Evolutionary conservation across 306 rosid species (phyloP).

Genomic region (Crotalaria pallida): DNA sequence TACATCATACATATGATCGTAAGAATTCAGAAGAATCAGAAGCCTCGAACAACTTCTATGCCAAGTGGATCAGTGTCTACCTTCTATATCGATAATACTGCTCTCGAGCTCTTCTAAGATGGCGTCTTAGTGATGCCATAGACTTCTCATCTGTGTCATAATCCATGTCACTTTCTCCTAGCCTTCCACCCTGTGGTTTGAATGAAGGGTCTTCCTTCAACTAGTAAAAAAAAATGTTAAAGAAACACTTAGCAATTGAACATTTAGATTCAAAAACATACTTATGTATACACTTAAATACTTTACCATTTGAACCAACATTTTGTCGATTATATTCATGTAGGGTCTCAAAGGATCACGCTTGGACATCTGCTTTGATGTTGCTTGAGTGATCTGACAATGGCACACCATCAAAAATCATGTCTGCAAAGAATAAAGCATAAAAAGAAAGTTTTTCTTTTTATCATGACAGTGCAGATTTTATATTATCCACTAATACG

Average conservation of each 20-base stretch:
- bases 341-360: constrained; percentile 92
- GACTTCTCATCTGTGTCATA: constrained; percentile 90
- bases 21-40: constrained; percentile 10
- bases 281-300: background rate
- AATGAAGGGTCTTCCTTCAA: constrained; percentile 88
- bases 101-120: constrained; percentile 68
- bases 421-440: constrained; percentile 38
- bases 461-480: constrained; percentile 10
- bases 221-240: constrained; percentile 33
- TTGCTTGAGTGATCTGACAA: constrained; percentile 92
- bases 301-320: constrained; percentile 71
- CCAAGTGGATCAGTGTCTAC: constrained; percentile 32
- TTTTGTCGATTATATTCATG: constrained; percentile 83
- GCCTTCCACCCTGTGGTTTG: constrained; percentile 93
- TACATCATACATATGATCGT: background rate
- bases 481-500: background rate
- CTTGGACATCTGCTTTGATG: constrained; percentile 95
- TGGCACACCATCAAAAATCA: constrained; percentile 46
- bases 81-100: constrained; percentile 88
- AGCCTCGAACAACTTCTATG: background rate
- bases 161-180: constrained; percentile 94
- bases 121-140: constrained; percentile 92
- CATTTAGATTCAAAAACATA: constrained; percentile 12
- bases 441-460: constrained; percentile 11
- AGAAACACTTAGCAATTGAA: constrained; percentile 10